Percentiles rank a stretch among this genome's conserved stretches.
phyloP scores from a whole-genome alignment of 805 yeast genomes.

The Cyberlindnera americana region DNA sequence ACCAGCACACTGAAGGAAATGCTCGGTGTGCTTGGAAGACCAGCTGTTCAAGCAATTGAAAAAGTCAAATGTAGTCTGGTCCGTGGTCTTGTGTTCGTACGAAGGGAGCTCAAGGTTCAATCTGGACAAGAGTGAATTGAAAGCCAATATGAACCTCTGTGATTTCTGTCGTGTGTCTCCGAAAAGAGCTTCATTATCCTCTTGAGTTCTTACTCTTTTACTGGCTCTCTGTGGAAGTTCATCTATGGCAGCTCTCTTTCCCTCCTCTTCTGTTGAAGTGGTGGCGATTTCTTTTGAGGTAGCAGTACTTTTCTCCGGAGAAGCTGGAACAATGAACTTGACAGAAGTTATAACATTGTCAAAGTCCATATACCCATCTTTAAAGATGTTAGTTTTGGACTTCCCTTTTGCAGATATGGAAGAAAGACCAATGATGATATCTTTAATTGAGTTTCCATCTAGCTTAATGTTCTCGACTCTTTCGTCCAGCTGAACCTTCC shows the following conservation, averaged over 20 bases:
- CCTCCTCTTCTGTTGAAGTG: not conserved
- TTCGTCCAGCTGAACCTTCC: slow-evolving; percentile 7
- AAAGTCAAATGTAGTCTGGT: slow-evolving; percentile 12
- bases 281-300: not conserved
- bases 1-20: slow-evolving; percentile 17
- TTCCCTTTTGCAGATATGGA: slow-evolving; percentile 34
- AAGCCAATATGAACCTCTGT: slow-evolving; percentile 8
- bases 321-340: slow-evolving; percentile 15
- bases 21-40: slow-evolving; percentile 29
- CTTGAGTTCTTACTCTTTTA: slow-evolving; percentile 35
- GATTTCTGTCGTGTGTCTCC: not conserved
- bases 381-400: slow-evolving; percentile 30
- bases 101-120: slow-evolving; percentile 1
- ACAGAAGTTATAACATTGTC: slow-evolving; percentile 47
- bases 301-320: not conserved
- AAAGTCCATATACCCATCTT: slow-evolving; percentile 51
- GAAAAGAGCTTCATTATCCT: slow-evolving; percentile 19
- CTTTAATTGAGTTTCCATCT: slow-evolving; percentile 29
- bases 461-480: slow-evolving; percentile 15
- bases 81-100: slow-evolving; percentile 9
- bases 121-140: slow-evolving; percentile 8
- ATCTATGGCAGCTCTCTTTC: slow-evolving; percentile 15
- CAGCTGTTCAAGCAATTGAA: slow-evolving; percentile 16
- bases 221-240: slow-evolving; percentile 35
- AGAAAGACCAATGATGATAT: slow-evolving; percentile 25